These are phyloP conservation scores for Tetradesmus lagerheimii DNA, from an alignment of 139 green algal genomes.

Conservation along the genomic window DNA sequence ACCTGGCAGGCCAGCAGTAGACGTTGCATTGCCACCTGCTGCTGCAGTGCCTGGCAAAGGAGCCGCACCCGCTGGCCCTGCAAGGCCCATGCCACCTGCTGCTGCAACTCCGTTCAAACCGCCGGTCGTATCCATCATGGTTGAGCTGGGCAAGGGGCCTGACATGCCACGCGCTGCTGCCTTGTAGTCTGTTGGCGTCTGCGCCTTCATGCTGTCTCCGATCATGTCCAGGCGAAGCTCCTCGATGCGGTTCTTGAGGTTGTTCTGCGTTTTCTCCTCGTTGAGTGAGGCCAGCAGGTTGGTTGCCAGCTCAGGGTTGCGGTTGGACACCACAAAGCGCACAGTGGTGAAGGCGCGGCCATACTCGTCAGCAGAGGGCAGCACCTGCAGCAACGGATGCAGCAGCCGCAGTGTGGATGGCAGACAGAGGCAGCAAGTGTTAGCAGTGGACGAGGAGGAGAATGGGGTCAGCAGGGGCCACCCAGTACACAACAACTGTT, in stretches of 20 bases:
- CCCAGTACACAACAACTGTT: too few relatives aligned
- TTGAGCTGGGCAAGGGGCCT: background rate
- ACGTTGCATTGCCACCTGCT: conserved; percentile 2
- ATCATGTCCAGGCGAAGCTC: conserved; percentile 35
- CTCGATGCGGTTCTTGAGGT: conserved; percentile 45
- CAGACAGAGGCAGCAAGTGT: too few relatives aligned
- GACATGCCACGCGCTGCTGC: background rate
- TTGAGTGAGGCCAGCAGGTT: conserved; percentile 32
- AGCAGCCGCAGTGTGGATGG: background rate
- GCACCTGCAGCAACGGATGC: background rate
- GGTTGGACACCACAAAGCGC: conserved; percentile 24
- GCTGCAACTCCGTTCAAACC: conserved; percentile 22
- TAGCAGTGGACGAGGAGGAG: too few relatives aligned
- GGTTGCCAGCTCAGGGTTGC: conserved; percentile 11
- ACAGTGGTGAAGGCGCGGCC: conserved; percentile 21
- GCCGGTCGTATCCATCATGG: conserved; percentile 30
- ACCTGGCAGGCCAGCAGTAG: conserved; percentile 10
- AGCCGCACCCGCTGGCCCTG: background rate
- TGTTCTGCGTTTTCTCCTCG: conserved; percentile 28
- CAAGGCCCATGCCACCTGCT: background rate
- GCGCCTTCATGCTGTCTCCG: conserved; percentile 32
- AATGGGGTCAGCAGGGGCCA: too few relatives aligned
- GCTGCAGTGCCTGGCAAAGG: background rate
- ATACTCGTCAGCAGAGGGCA: conserved; percentile 25
- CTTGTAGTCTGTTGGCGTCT: conserved; percentile 42